Percentiles rank a stretch among this genome's conserved stretches.
Evolutionary conservation across 306 rosid species (phyloP).

Genomic region (Cyclanthera cordifolia): DNA sequence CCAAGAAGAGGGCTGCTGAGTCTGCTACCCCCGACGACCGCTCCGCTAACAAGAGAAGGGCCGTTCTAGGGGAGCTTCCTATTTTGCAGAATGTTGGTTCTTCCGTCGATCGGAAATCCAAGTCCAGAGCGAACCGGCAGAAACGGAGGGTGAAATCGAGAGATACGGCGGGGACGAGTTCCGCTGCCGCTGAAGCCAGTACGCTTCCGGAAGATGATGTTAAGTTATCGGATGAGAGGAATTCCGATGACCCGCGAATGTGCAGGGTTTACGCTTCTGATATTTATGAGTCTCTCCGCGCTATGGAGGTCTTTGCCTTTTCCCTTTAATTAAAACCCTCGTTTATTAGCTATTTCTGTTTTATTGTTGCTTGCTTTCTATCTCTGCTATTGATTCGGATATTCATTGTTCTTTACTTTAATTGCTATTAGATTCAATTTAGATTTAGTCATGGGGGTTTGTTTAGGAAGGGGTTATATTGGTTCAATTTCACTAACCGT

Average conservation of each 20-base stretch:
- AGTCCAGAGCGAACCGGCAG: background rate
- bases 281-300: slow-evolving; percentile 53
- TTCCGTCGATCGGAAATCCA: background rate
- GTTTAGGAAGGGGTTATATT: background rate
- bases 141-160: background rate
- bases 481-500: background rate
- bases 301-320: slow-evolving; percentile 52
- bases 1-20: slow-evolving; percentile 9
- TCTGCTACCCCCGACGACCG: slow-evolving; percentile 1
- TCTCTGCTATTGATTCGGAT: background rate
- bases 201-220: background rate
- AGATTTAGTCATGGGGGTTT: background rate
- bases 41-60: slow-evolving; percentile 6
- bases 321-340: background rate
- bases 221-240: background rate
- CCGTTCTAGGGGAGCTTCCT: slow-evolving; percentile 13
- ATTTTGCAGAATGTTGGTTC: slow-evolving; percentile 8
- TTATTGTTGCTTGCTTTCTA: background rate
- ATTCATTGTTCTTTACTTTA: background rate
- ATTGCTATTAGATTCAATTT: too few relatives aligned
- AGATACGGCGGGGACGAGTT: background rate
- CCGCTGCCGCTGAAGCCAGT: slow-evolving; percentile 4
- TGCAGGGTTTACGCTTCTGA: slow-evolving; percentile 53
- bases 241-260: slow-evolving; percentile 42
- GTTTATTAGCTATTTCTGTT: background rate